Evolutionary conservation across 176 grass and related monocot species (phyloP), one percentile per base, ranked within the genome.

Genomic region (Tuctoria greenei): DNA sequence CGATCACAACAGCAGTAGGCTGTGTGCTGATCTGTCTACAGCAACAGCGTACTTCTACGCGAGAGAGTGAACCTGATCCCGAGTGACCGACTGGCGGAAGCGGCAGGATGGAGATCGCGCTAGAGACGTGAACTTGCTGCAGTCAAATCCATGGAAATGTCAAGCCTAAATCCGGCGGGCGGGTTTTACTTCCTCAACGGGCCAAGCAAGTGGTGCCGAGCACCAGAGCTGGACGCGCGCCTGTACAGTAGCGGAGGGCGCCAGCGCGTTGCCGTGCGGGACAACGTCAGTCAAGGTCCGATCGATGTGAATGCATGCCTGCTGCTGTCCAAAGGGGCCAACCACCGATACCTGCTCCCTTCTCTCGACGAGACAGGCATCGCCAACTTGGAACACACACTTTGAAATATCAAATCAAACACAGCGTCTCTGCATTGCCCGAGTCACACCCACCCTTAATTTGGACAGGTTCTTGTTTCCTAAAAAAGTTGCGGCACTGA

Each of bases 301-400:
- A 31, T 31, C 3, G 31, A 87, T 58, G 88, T 47, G 84, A 90
- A 80, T 52, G 71, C 59, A 24, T 35, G 61, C 52, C 35, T 77
- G 77, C 78, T 31, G 31, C 31, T 31, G 5, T 44, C 61, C 87
- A 49, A 43, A 77, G 73, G 34, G 67, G 61, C 45, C 81, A 84
- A 72, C 83, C 34, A 86, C 88, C 68, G 52, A 27, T n/a, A n/a
- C n/a, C n/a, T n/a, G n/a, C 41, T 4, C 68, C 58, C 59, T 54
- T 20, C 38, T 64, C 71, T 54, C 64, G 37, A 66, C 50, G 13
- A 38, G 56, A 64, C 67, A 46, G 10, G 38, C 50, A 83, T 54
- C 38, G 42, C 69, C 79, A 80, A 40, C 75, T 66, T 76, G 80
- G 25, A 76, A 55, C 69, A 44, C 71, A 64, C 78, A n/a, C n/a